Base-by-base conservation (phyloP, 1,284 basidiomycete genomes). In the Caloboletus firmus region DNA sequence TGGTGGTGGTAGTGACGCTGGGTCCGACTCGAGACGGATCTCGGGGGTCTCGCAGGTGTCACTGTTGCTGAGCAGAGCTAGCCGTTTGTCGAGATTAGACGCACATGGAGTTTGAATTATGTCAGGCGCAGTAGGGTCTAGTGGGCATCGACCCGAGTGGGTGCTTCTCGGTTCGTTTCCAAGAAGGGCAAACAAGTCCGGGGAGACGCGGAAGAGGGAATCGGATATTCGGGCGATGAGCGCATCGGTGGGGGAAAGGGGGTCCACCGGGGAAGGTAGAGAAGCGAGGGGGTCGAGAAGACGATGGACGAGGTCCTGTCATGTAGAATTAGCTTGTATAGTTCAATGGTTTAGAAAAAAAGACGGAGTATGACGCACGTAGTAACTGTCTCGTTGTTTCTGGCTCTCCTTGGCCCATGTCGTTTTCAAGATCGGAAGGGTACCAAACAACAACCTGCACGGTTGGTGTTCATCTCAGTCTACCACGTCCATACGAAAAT, bases 351-450 rank as follows among this genome's bases (percentile, higher is more conserved):
- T 53, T 46, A 22, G 5, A 12, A 48, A 35, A 43, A 46, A n/a
- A 26, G 4, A 31, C 15, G 7, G n/a, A 50, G 26, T 22, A 42
- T 44, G 24, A 70, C 81, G 44, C 61, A 89, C 87, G 69, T 90
- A 89, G 63, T 90, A 90, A 58, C 76, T 80, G 30, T 84, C 81
- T 46, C 87, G 74, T 61, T 87, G 85, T 58, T 82, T 84, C 45
- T 66, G 66, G 42, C 77, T 74, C 57, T 87, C 83, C 35, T 66
- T 69, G n/a, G 71, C 67, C 88, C 87, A 89, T 9, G 74, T 71
- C 4, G 76, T 63, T 67, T 87, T 89, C 50, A 78, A 64, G 1
- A 72, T 63, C 0, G 87, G 82, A 34, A 88, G 74, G 6, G 79
- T 79, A 18, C 85, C 84, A 46, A 89, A 75, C 43, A 89, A 72